A percentile compares a stretch with the other conserved stretches of the same genome.
Evolutionary conservation across 2,329 filamentous ascomycete species (phyloP).

Genomic region (Monilinia polystroma): DNA sequence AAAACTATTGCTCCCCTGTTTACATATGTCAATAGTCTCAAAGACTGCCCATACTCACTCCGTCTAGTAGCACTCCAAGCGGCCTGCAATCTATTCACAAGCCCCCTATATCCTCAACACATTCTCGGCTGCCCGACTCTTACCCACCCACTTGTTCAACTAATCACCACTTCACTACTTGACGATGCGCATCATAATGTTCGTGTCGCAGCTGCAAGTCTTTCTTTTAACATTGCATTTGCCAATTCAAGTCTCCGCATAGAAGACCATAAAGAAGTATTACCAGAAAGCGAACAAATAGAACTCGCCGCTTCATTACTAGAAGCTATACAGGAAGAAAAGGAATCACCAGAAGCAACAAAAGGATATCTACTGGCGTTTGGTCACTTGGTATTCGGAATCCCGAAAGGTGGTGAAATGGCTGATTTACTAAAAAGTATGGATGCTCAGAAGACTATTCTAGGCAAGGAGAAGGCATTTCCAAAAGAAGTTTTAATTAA

Average conservation of each 20-base stretch:
- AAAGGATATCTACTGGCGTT: slow-evolving; percentile 75
- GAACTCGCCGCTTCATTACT: slow-evolving; percentile 79
- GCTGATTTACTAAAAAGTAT: slow-evolving; percentile 75
- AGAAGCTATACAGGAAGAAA: slow-evolving; percentile 65
- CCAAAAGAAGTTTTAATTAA: slow-evolving; percentile 57
- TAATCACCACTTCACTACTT: slow-evolving; percentile 76
- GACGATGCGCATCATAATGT: slow-evolving; percentile 72
- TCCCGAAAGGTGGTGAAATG: slow-evolving; percentile 70
- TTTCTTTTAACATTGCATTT: slow-evolving; percentile 79
- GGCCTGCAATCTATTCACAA: slow-evolving; percentile 80
- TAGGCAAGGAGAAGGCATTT: slow-evolving; percentile 56
- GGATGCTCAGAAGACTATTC: slow-evolving; percentile 67
- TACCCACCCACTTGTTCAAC: slow-evolving; percentile 59
- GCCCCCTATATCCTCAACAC: slow-evolving; percentile 66
- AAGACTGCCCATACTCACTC: slow-evolving; percentile 72
- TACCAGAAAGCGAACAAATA: slow-evolving; percentile 71
- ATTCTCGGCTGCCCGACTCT: slow-evolving; percentile 55
- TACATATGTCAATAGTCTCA: slow-evolving; percentile 55
- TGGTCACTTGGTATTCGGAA: slow-evolving; percentile 72
- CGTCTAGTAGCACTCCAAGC: slow-evolving; percentile 82
- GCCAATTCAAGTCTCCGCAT: slow-evolving; percentile 66
- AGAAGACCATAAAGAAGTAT: slow-evolving; percentile 53
- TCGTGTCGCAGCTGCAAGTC: slow-evolving; percentile 75
- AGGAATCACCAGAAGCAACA: slow-evolving; percentile 66
- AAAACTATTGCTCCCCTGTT: slow-evolving; percentile 63